phyloP scores from a whole-genome alignment of 2,329 filamentous ascomycete species.

The Botryotinia narcissicola region DNA sequence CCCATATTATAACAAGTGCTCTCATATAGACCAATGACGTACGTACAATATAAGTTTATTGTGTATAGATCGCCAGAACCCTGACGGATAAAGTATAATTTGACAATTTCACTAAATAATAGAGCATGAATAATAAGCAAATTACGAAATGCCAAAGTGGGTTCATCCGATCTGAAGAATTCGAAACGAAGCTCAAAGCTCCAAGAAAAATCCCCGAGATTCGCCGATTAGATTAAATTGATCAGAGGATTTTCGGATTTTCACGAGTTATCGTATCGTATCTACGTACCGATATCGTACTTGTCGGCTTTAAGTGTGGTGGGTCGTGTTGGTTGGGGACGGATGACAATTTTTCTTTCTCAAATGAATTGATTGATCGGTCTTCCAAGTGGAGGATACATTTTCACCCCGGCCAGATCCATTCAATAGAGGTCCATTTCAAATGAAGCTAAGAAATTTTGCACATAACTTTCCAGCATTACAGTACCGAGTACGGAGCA shows the following conservation, averaged over 20 bases:
- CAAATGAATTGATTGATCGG: constrained; percentile 1
- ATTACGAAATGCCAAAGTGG: constrained; percentile 8
- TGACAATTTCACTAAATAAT: neutral
- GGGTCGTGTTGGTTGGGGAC: neutral
- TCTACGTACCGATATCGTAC: neutral
- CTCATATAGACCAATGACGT: constrained; percentile 6
- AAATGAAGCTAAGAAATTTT: neutral
- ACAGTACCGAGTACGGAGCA: constrained; percentile 7
- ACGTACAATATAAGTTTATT: neutral
- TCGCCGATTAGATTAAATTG: constrained; percentile 14
- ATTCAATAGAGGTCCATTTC: neutral
- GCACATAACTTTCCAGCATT: constrained; percentile 9
- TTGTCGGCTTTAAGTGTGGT: constrained; percentile 2
- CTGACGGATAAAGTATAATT: neutral
- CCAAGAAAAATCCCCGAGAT: constrained; percentile 1
- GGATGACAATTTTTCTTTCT: neutral
- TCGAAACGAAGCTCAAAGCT: neutral
- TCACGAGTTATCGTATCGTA: neutral
- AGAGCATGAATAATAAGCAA: constrained; percentile 10
- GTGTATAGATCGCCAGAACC: neutral
- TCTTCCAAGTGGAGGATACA: neutral
- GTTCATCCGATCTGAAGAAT: constrained; percentile 6
- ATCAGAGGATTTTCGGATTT: constrained; percentile 1
- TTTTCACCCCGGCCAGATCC: constrained; percentile 1
- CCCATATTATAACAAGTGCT: constrained; percentile 10